Evolutionary conservation across 2,329 filamentous ascomycete species (phyloP).

Genomic region (Talaromyces sp.): DNA sequence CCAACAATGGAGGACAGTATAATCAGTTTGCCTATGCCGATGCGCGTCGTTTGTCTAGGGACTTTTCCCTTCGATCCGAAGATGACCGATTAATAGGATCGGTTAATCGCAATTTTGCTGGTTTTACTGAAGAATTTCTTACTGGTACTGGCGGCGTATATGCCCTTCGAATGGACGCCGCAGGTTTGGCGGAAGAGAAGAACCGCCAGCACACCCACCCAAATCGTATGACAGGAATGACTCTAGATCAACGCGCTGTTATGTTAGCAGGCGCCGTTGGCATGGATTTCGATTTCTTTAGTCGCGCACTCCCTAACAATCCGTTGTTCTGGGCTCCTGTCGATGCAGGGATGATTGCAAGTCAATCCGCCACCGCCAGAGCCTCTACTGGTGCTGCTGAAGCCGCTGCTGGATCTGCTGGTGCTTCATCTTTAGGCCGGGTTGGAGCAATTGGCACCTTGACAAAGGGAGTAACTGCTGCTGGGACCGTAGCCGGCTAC

Average conservation of each 20-base stretch:
- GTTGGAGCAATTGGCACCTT: slow-evolving; percentile 26
- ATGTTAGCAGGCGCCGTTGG: slow-evolving; percentile 63
- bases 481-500: slow-evolving; percentile 57
- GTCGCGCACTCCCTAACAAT: slow-evolving; percentile 49
- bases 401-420: slow-evolving; percentile 11
- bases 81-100: slow-evolving; percentile 51
- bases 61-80: slow-evolving; percentile 54
- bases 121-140: slow-evolving; percentile 60
- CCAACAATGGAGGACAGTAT: slow-evolving; percentile 41
- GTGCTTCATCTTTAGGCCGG: slow-evolving; percentile 32
- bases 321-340: slow-evolving; percentile 47
- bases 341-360: slow-evolving; percentile 4
- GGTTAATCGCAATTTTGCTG: slow-evolving; percentile 59
- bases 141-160: slow-evolving; percentile 60
- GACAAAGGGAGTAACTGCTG: slow-evolving; percentile 34
- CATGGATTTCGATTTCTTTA: slow-evolving; percentile 65
- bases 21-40: slow-evolving; percentile 58
- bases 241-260: slow-evolving; percentile 59
- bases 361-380: slow-evolving; percentile 26
- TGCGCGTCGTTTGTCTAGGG: slow-evolving; percentile 60
- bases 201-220: slow-evolving; percentile 24
- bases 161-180: slow-evolving; percentile 59
- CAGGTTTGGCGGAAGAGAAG: slow-evolving; percentile 36
- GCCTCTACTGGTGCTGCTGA: slow-evolving; percentile 28
- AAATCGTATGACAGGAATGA: slow-evolving; percentile 47